Base-by-base conservation (phyloP, 2,329 filamentous ascomycete genomes). In the Phaeosphaeria sp. region DNA sequence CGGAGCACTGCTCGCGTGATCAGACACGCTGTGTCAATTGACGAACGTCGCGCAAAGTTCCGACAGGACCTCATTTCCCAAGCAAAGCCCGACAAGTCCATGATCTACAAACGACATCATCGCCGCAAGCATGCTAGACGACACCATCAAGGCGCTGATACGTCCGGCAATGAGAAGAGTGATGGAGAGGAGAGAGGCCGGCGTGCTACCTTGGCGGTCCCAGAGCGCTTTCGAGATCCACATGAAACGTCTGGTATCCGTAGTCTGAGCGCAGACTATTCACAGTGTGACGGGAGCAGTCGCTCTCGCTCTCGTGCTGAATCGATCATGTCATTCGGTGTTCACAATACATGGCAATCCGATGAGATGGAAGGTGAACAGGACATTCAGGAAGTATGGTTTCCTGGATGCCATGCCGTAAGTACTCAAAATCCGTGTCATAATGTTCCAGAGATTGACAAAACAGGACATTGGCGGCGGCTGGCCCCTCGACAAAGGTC, bases 311-410 rank as follows among this genome's bases (percentile, higher is more conserved):
- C 64, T 13, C 53, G 53, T 25, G 65, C 64, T n/a, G 65, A 69
- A n/a, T 76, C 75, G 15, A 60, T 77, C 27, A 50, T 76, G 51
- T 75, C 71, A 1, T 53, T 71, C n/a, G 68, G 71, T 18, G 66
- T 60, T 17, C 59, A 69, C 2, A 62, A 66, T 15, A 65, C 66
- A 2, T 59, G 59, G 49, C 56, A 69, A 18, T 66, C 65, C 24
- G 69, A 72, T 24, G 70, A 73, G 15, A 75, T 80, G 0, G 78
- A 81, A 6, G 79, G 80, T 0, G 81, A 83, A 1, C 91, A 93
- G 68, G 90, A 94, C 64, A 89, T 94, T 48, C 85, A 91, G 57
- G 91, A 95, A 68, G 85, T 94, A 0, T 91, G 89, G 89, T 95
- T 95, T 67, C 83, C 91, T 0, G 91, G 91, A 8, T 88, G 89